Conservation (phyloP, 2,329 filamentous ascomycete genomes). For the Neonectria magnoliae region DNA sequence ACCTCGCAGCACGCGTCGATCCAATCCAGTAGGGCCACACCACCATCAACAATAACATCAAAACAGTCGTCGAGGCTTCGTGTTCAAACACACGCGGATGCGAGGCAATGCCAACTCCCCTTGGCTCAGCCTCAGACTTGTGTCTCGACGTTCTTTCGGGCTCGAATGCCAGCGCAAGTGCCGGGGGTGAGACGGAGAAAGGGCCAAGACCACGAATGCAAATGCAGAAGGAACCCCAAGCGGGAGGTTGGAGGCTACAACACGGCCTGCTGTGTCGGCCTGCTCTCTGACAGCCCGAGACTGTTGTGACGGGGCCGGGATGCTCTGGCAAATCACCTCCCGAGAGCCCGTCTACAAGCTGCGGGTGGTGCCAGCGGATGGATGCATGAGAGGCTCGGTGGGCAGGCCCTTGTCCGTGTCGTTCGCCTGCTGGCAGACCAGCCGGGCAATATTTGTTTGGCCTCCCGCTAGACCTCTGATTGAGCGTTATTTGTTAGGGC, state of each 20-base stretch:
- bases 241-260: background rate
- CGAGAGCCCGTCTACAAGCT: conserved; percentile 31
- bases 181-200: background rate
- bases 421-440: background rate
- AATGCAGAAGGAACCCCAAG: background rate
- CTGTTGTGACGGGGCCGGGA: conserved; percentile 20
- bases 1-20: conserved; percentile 15
- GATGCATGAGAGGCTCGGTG: conserved; percentile 21
- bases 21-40: conserved; percentile 18
- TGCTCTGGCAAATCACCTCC: conserved; percentile 29
- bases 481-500: conserved; percentile 15
- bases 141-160: background rate
- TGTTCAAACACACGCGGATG: background rate
- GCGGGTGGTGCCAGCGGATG: conserved; percentile 40
- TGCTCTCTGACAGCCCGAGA: background rate
- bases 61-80: conserved; percentile 7
- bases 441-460: background rate
- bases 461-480: background rate
- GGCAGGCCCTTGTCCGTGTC: background rate
- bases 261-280: background rate
- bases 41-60: conserved; percentile 18
- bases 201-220: background rate
- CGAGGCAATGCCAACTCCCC: background rate
- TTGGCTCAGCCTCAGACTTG: conserved; percentile 1
- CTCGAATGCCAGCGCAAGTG: conserved; percentile 2